Evolutionary conservation across 2,329 filamentous ascomycete genomes (phyloP).

Genomic region (Fusarium oligoseptatum): DNA sequence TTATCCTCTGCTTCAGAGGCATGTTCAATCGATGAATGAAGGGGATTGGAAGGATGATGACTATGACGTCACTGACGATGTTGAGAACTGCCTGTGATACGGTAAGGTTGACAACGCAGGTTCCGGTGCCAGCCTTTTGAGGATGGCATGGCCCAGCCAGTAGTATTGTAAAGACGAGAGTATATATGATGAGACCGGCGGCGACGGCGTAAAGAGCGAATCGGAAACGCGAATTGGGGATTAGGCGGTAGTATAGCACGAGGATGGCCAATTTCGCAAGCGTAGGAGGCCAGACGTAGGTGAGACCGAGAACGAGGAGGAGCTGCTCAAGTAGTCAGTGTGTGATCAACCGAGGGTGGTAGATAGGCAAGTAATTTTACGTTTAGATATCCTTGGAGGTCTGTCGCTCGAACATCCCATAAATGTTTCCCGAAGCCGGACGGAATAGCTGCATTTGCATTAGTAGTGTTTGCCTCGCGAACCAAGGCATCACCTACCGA

Average conservation of each 20-base stretch:
- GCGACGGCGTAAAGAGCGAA: constrained; percentile 6
- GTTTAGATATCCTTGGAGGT: background rate
- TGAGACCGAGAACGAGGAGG: background rate
- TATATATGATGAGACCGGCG: background rate
- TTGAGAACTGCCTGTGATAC: constrained; percentile 13
- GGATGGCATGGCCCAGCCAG: constrained; percentile 12
- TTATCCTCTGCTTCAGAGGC: constrained; percentile 6
- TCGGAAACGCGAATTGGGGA: background rate
- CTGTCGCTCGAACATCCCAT: constrained; percentile 1
- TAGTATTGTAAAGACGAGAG: constrained; percentile 5
- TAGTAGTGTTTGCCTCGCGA: background rate
- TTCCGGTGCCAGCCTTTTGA: constrained; percentile 1
- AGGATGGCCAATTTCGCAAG: constrained; percentile 12
- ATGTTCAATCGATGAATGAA: constrained; percentile 6
- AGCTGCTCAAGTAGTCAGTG: background rate
- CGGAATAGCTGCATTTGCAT: background rate
- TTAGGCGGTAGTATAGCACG: constrained; percentile 5
- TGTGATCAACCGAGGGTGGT: background rate
- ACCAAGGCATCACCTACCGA: background rate
- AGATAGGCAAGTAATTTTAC: background rate
- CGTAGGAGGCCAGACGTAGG: constrained; percentile 19
- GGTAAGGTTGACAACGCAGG: constrained; percentile 7
- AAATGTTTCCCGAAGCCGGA: constrained; percentile 15
- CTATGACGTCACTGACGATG: constrained; percentile 8
- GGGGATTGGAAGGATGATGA: constrained; percentile 3